A percentile compares a stretch with the other conserved stretches of the same genome.
These are phyloP conservation scores for Kodamaea jinghongensis DNA, from an alignment of 805 yeast species.

Conservation along the genomic window DNA sequence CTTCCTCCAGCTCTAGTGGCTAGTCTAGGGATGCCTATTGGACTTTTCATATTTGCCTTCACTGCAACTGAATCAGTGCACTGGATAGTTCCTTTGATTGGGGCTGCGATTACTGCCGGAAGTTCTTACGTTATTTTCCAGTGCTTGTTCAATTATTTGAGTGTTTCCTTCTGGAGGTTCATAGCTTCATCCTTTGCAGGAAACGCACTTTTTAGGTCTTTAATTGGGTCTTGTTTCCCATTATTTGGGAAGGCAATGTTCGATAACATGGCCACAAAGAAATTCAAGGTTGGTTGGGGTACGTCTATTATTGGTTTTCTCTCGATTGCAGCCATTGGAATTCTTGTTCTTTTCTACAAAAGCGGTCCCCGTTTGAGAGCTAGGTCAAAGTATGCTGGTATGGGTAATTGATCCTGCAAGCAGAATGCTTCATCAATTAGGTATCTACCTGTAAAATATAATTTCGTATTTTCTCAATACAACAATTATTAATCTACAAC, in stretches of 20 bases:
- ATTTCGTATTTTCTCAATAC: too few species aligned
- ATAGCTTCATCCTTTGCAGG: constrained; percentile 61
- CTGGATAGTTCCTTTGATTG: constrained; percentile 23
- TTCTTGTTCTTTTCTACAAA: constrained; percentile 46
- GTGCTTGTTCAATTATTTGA: constrained; percentile 48
- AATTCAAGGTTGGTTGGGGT: constrained; percentile 62
- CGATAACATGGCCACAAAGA: constrained; percentile 42
- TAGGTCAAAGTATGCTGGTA: constrained; percentile 37
- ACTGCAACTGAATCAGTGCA: constrained; percentile 16
- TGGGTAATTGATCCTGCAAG: too few species aligned
- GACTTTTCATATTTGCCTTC: constrained; percentile 23
- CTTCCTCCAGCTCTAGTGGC: constrained; percentile 24
- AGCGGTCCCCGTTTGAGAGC: constrained; percentile 46
- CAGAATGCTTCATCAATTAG: too few species aligned
- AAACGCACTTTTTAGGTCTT: constrained; percentile 49
- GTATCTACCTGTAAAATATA: too few species aligned
- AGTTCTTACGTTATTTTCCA: constrained; percentile 44
- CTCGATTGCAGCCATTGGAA: constrained; percentile 39
- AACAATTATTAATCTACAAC: too few species aligned
- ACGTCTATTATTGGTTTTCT: constrained; percentile 47
- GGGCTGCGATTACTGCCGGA: constrained; percentile 17
- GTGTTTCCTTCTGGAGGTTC: constrained; percentile 46
- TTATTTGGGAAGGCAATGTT: constrained; percentile 63
- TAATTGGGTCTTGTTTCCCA: constrained; percentile 59
- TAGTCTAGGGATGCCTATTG: constrained; percentile 20